Evolutionary conservation across 208 protist species (phyloP), one percentile per base, ranked within the genome.

Genomic region (Crithidia fasciculata): DNA sequence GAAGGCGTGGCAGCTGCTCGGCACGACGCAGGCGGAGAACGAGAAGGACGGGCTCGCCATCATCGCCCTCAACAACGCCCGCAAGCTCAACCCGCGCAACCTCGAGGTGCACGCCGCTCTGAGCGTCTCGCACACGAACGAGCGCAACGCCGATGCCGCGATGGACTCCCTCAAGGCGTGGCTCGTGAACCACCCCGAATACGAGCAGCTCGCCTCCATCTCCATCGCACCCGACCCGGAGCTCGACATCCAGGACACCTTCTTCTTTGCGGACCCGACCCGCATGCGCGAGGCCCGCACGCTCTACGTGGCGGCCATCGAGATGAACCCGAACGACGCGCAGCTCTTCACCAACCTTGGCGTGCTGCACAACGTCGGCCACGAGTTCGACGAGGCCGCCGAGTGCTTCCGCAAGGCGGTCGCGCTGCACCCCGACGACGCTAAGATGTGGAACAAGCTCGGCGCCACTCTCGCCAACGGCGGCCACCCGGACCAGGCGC

Each of bases 391-490:
- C 67, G 74, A 74, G n/a, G 94, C 94, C 8, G 90, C 87, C 5
- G 80, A 76, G 61, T 82, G 81, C 75, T 94, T 97, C 64, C 84
- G 84, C 66, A 81, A 80, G 37, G 90, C 90, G 15, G 84, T 96
- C n/a, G 77, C 85, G 53, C 58, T 93, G n/a, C 64, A 72, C 53
- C 89, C 94, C 8, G 72, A 87, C 15, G 89, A 93, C 58, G 78
- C 85, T 19, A 81, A 85, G 66, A 79, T 96, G 63, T 97, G 94
- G 92, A 97, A 97, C 82, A 96, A 95, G 85, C 83, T 97, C 37
- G 94, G 94, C 16, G 94, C 94, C 8, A 92, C 94, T 43, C 82
- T 96, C 44, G 94, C 94, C 28, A 97, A 97, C 67, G 85, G 84
- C 13, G 85, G 85, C 72, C 72, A 83, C 47, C 75, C 86, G 8